Evolutionary conservation across 768 basidiomycete species (phyloP), one percentile per base, ranked within the genome.

Genomic region (Lactarius indigo): DNA sequence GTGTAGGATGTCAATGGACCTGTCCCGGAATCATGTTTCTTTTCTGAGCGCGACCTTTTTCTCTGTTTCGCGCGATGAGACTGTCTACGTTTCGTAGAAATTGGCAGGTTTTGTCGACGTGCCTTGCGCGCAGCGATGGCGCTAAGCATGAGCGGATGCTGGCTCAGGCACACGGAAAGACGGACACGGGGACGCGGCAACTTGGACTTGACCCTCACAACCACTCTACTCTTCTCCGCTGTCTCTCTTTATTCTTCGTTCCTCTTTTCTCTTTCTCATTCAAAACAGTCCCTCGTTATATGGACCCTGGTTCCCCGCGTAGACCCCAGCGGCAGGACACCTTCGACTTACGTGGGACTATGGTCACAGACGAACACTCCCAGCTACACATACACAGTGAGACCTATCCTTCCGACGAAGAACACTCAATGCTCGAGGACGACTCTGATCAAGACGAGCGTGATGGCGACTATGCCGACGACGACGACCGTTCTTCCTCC

Each of bases 401-500:
- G 26, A 75, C 79, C 17, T 81, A 83, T 71, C 75, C 74, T 23
- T 90, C 87, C 57, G 92, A 92, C 71, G 89, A 92, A 61, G 83
- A 85, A 68, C 91, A 92, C 69, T 93, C 92, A 0, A 86, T 93
- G 63, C 83, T 94, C 39, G 93, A 95, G 72, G 92, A 92, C 74
- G 91, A 91, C 74, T 92, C 89, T 6, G 89, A 92, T 63, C 83
- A 78, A 52, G 89, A 92, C 59, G 87, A 89, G 26, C 80, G 83
- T 41, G 88, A 89, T 26, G 75, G 75, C 41, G 87, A 91, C 68
- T 85, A 85, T 73, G 86, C 88, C 74, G 88, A 91, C 58, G 89
- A 90, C 31, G 87, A 89, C 75, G 89, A 91, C 75, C 85, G 84
- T 50, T 92, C 90, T 7, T 92, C 91, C 6, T 89, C 88, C 10